These are phyloP conservation scores for Brassica balearica DNA, from an alignment of 441 rosid genomes.

Conservation along the genomic window DNA sequence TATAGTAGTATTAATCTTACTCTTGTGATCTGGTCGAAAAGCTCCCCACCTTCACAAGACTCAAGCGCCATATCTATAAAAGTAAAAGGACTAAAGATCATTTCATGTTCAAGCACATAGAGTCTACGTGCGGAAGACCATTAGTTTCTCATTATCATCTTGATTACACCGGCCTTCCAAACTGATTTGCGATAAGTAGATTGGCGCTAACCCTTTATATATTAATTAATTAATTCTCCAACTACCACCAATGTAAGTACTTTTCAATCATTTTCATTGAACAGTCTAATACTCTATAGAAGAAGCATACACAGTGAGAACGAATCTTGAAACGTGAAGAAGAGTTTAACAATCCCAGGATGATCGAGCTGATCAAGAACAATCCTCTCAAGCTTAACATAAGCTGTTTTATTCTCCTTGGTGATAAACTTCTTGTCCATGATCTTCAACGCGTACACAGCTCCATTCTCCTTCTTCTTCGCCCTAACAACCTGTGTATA, in stretches of 20 bases:
- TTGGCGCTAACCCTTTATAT: not conserved
- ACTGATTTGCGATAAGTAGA: constrained; percentile 32
- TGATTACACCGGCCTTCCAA: not conserved
- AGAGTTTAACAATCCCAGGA: constrained; percentile 46
- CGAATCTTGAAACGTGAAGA: constrained; percentile 46
- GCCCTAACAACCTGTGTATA: constrained; percentile 87
- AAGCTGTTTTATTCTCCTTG: constrained; percentile 98
- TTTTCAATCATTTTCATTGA: not conserved
- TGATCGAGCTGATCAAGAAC: constrained; percentile 49
- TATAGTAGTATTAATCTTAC: constrained; percentile 55
- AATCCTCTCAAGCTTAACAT: constrained; percentile 90
- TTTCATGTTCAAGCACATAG: constrained; percentile 61
- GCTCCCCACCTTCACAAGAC: constrained; percentile 99
- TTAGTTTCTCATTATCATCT: constrained; percentile 35
- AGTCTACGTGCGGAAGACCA: not conserved
- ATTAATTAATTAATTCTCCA: not conserved
- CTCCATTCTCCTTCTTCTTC: constrained; percentile 91
- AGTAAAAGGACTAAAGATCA: constrained; percentile 42
- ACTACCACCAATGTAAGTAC: not conserved
- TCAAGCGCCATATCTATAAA: constrained; percentile 97
- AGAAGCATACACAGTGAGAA: constrained; percentile 40
- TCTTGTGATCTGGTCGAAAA: constrained; percentile 96
- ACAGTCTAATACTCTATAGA: constrained; percentile 6
- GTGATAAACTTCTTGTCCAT: constrained; percentile 99
- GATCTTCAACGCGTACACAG: constrained; percentile 91